Evolutionary conservation across 805 yeast species (phyloP), one percentile per base, ranked within the genome.

Genomic region (Brettanomyces sp.): DNA sequence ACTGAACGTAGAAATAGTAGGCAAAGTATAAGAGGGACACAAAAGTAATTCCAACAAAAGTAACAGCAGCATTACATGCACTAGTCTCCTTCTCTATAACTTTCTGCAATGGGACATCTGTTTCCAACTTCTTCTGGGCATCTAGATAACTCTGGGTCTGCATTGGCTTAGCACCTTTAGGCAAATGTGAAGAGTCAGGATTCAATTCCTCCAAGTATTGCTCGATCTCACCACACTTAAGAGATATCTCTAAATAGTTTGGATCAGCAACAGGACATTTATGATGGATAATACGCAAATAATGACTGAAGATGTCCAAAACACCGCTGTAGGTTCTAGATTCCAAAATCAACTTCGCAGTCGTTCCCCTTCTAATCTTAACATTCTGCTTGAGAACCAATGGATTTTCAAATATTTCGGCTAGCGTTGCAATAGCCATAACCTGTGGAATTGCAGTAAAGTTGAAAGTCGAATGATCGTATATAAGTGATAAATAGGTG

Each of bases 401-500:
- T 3, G 83, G 82, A 67, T 93, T 93, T 60, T 84, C 80, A 74
- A 84, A 90, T 33, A 93, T 84, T 44, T 82, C 70, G 22, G 91
- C 88, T 55, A 93, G 73, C 1, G 98, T 88, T 13, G 99, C 97
- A 63, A 93, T 85, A 35, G 98, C 96, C 99, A 93, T 93, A 18
- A 91, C 97, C 68, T 93, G 99, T 18, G 99, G 99, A 60, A 93
- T 93, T 9, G 97, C 87, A 69, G 97, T 90, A 70, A 93, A 93
- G 56, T 81, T 84, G 71, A 88, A 93, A 43, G 82, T 68, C 1
- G 95, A 79, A 49, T 83, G 85, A 60, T 93, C 99, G 48, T 76
- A 75, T 43, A 93, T 76, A 50, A 80, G 70, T 14, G 91, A 76
- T 47, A 93, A 72, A 62, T 85, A 93, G 44, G 75, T 74, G 55